Conservation (phyloP, 306 rosid genomes). For the Abrus precatorius region DNA sequence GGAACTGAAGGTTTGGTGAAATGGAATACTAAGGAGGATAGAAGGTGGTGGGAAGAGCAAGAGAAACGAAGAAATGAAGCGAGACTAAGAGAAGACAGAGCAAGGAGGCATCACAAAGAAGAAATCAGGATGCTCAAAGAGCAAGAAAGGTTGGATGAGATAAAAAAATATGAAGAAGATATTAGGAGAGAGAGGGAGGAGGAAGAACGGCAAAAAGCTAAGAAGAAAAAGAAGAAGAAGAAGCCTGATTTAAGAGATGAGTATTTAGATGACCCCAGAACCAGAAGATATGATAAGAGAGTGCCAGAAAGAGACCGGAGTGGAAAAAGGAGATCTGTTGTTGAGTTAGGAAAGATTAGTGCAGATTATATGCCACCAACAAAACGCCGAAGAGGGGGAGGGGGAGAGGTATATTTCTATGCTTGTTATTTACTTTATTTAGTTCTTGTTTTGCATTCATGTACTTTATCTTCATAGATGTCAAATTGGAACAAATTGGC, state of each 20-base stretch:
- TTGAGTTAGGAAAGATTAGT: conserved; percentile 71
- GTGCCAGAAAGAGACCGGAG: conserved; percentile 74
- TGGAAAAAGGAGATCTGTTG: conserved; percentile 69
- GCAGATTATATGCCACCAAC: conserved; percentile 66
- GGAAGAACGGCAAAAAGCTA: conserved; percentile 86
- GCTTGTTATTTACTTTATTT: conserved; percentile 41
- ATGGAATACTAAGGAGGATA: conserved; percentile 69
- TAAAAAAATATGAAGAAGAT: conserved; percentile 75
- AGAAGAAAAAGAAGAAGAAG: conserved; percentile 80
- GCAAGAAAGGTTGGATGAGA: conserved; percentile 72
- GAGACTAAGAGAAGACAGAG: conserved; percentile 68
- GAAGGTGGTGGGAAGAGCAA: conserved; percentile 81
- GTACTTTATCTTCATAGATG: conserved; percentile 20
- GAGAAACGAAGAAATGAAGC: conserved; percentile 74
- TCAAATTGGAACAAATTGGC: conserved; percentile 23
- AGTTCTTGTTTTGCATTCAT: conserved; percentile 40
- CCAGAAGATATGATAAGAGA: conserved; percentile 78
- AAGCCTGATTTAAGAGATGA: conserved; percentile 69
- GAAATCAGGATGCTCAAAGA: conserved; percentile 75
- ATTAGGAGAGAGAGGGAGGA: conserved; percentile 92
- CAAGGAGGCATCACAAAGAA: conserved; percentile 68
- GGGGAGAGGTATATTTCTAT: conserved; percentile 68
- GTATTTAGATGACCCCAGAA: conserved; percentile 72
- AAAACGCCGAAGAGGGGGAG: conserved; percentile 97
- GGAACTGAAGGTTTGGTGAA: conserved; percentile 57